Conservation (phyloP, 805 yeast genomes). For the Metschnikowia amazonensis region DNA sequence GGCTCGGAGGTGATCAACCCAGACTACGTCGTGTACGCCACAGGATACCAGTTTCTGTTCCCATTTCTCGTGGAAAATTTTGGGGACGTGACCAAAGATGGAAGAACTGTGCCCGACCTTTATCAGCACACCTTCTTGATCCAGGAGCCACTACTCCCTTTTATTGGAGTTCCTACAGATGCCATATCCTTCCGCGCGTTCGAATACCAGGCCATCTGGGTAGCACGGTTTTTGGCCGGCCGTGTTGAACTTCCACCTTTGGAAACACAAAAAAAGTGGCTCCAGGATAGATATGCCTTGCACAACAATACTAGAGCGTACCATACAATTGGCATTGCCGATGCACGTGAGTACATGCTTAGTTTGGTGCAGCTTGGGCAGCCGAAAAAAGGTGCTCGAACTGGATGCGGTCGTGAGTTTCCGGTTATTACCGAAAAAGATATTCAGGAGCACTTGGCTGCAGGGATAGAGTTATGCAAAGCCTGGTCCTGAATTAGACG, state of each 20-base stretch:
- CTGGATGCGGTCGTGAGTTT: conserved; percentile 12
- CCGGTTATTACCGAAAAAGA: conserved; percentile 13
- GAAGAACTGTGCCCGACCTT: conserved; percentile 40
- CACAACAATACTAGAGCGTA: conserved; percentile 41
- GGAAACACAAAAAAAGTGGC: conserved; percentile 46
- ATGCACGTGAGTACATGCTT: conserved; percentile 26
- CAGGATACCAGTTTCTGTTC: conserved; percentile 66
- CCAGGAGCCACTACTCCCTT: conserved; percentile 59
- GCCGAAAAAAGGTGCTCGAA: not conserved
- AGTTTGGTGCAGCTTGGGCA: conserved; percentile 22
- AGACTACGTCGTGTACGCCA: conserved; percentile 62
- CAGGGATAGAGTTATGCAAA: conserved; percentile 6
- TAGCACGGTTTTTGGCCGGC: conserved; percentile 60
- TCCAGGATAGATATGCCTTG: conserved; percentile 30
- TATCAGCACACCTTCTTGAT: conserved; percentile 59
- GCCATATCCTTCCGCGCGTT: conserved; percentile 61
- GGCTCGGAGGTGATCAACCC: conserved; percentile 46
- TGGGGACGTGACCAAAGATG: conserved; percentile 36
- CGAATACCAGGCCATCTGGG: conserved; percentile 59
- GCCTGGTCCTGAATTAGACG: conserved; percentile 8
- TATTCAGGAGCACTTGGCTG: conserved; percentile 8
- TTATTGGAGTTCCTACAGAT: conserved; percentile 59
- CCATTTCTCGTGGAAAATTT: conserved; percentile 54
- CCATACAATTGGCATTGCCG: conserved; percentile 42
- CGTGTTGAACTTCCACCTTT: conserved; percentile 47